Conservation (phyloP, 768 basidiomycete genomes). For the Leccinum variicolor region DNA sequence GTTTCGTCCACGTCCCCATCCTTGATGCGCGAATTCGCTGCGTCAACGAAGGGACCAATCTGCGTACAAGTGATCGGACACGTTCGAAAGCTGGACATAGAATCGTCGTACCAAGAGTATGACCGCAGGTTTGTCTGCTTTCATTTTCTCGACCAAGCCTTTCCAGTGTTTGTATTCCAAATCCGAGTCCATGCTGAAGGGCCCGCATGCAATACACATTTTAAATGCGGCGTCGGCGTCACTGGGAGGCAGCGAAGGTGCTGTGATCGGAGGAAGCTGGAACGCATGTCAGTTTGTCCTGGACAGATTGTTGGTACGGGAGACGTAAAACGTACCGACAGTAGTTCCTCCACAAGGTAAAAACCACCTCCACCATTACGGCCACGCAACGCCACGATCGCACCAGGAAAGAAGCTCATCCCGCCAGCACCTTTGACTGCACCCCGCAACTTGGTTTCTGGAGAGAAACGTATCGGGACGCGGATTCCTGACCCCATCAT, state of each 20-base stretch:
- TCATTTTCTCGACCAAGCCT: constrained; percentile 59
- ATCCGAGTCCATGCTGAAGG: constrained; percentile 79
- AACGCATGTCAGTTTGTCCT: neutral
- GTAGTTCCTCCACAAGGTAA: constrained; percentile 44
- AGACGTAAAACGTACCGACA: neutral
- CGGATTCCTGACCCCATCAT: constrained; percentile 63
- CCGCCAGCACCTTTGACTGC: constrained; percentile 58
- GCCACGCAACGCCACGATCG: constrained; percentile 81
- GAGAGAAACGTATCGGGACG: constrained; percentile 69
- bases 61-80: constrained; percentile 28
- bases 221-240: constrained; percentile 48
- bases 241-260: constrained; percentile 36
- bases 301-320: neutral
- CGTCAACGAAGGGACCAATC: constrained; percentile 92
- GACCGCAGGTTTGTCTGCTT: constrained; percentile 64
- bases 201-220: constrained; percentile 77
- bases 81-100: neutral
- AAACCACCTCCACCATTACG: constrained; percentile 87
- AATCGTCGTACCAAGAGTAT: constrained; percentile 62
- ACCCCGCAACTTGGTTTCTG: constrained; percentile 62
- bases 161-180: constrained; percentile 72
- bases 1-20: constrained; percentile 67
- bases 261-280: constrained; percentile 63
- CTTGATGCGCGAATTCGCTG: constrained; percentile 68
- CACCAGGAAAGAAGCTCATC: constrained; percentile 83